These are phyloP conservation scores for Lodderomyces elongisporus DNA, from an alignment of 1,139 yeast species.

Conservation along the genomic window DNA sequence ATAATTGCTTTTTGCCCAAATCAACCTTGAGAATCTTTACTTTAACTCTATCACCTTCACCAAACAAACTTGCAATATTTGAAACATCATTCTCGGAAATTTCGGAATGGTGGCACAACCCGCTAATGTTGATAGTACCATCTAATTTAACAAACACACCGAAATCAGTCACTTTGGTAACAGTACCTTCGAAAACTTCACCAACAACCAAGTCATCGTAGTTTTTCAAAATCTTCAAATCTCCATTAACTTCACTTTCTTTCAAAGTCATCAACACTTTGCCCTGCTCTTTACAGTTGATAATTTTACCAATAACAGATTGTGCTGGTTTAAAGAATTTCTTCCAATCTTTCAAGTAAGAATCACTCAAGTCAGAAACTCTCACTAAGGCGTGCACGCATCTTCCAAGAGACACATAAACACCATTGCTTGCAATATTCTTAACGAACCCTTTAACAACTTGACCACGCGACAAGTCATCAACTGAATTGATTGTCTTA, in stretches of 20 bases:
- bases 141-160: constrained; percentile 87
- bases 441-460: constrained; percentile 76
- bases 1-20: constrained; percentile 62
- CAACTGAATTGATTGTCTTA: constrained; percentile 41
- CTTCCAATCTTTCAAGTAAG: constrained; percentile 84
- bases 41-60: constrained; percentile 86
- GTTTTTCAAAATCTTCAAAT: constrained; percentile 48
- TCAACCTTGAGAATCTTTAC: constrained; percentile 70
- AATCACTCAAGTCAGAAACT: constrained; percentile 76
- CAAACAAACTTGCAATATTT: constrained; percentile 58
- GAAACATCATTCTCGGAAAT: constrained; percentile 63
- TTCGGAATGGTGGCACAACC: constrained; percentile 83
- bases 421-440: constrained; percentile 70
- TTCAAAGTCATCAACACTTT: constrained; percentile 75
- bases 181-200: constrained; percentile 72
- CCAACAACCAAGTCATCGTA: constrained; percentile 67
- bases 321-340: constrained; percentile 66
- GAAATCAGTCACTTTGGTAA: constrained; percentile 73
- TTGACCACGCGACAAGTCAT: constrained; percentile 65
- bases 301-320: constrained; percentile 69
- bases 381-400: constrained; percentile 75
- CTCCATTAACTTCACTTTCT: constrained; percentile 75
- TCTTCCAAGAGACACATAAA: constrained; percentile 74
- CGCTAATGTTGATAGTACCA: constrained; percentile 70
- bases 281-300: constrained; percentile 57